phyloP scores from a whole-genome alignment of 1,284 basidiomycete species.

The Papiliotrema fonsecae region DNA sequence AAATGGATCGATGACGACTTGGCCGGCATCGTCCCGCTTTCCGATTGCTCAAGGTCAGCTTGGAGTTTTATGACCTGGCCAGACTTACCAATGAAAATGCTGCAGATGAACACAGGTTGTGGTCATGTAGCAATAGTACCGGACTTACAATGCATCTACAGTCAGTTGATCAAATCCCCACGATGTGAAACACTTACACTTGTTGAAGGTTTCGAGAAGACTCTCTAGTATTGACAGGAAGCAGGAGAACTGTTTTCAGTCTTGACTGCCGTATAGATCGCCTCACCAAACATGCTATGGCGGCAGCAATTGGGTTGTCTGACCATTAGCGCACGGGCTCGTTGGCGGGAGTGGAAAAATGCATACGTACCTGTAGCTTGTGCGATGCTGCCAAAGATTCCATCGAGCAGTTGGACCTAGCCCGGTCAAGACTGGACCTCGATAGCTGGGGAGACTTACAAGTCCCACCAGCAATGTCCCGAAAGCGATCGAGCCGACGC shows the following conservation, averaged over 20 bases:
- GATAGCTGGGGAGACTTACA: no score
- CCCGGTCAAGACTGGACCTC: no score
- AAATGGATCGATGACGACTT: not conserved
- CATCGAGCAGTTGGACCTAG: no score
- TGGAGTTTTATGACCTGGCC: no score
- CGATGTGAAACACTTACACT: not conserved
- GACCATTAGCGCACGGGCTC: no score
- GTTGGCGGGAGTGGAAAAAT: no score
- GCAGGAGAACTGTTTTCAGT: not conserved
- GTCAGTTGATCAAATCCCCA: no score
- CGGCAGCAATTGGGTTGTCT: no score
- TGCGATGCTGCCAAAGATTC: no score
- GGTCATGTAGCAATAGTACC: not conserved
- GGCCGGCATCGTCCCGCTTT: not conserved
- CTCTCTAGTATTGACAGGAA: not conserved
- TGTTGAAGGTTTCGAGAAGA: constrained; percentile 1
- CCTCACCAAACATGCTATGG: no score
- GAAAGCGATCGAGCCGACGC: not conserved
- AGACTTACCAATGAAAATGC: constrained; percentile 4
- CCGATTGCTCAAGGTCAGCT: constrained; percentile 3
- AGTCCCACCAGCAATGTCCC: constrained; percentile 1
- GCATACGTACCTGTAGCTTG: no score
- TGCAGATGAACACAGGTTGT: not conserved
- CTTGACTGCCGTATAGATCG: no score
- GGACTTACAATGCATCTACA: not conserved